Percentiles rank a stretch among this genome's conserved stretches.
Conservation (phyloP, 208 protist genomes). For the Wallacemonas sp. region DNA sequence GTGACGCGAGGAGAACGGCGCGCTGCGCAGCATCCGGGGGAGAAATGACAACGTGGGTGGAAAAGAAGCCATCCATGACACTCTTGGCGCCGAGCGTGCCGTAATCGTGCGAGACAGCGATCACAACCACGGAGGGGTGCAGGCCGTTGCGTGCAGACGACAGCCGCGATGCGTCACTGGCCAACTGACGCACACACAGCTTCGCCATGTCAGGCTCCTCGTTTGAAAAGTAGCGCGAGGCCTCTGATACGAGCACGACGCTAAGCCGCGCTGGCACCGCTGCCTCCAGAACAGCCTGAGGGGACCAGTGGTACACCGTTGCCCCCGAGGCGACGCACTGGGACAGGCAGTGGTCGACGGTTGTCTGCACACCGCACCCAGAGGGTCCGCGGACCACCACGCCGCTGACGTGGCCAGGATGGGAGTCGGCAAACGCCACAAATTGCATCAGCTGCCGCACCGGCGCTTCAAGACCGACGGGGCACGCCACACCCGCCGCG, state of each 20-base stretch:
- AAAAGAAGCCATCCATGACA: constrained; percentile 48
- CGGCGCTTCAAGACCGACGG: constrained; percentile 46
- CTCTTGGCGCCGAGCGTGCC: constrained; percentile 21
- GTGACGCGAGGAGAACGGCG: constrained; percentile 52
- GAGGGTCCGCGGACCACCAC: constrained; percentile 52
- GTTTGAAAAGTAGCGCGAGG: constrained; percentile 49
- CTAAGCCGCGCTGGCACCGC: constrained; percentile 10
- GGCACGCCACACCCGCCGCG: background rate
- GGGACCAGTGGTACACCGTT: constrained; percentile 44
- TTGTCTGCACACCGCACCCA: constrained; percentile 51
- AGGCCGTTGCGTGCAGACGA: constrained; percentile 26
- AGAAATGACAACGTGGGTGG: constrained; percentile 40
- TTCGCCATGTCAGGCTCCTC: constrained; percentile 37
- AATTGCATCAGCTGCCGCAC: constrained; percentile 26
- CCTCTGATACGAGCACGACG: constrained; percentile 35
- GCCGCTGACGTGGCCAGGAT: constrained; percentile 29
- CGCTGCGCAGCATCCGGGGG: constrained; percentile 43
- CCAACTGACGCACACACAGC: constrained; percentile 33
- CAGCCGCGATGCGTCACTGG: constrained; percentile 32
- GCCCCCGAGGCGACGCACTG: constrained; percentile 11
- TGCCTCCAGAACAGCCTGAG: constrained; percentile 18
- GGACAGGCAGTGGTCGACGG: constrained; percentile 34
- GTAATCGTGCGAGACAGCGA: constrained; percentile 47
- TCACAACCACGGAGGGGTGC: constrained; percentile 41
- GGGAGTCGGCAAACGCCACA: constrained; percentile 26